Conservation (phyloP, 768 basidiomycete genomes). For the Suillus decipiens region DNA sequence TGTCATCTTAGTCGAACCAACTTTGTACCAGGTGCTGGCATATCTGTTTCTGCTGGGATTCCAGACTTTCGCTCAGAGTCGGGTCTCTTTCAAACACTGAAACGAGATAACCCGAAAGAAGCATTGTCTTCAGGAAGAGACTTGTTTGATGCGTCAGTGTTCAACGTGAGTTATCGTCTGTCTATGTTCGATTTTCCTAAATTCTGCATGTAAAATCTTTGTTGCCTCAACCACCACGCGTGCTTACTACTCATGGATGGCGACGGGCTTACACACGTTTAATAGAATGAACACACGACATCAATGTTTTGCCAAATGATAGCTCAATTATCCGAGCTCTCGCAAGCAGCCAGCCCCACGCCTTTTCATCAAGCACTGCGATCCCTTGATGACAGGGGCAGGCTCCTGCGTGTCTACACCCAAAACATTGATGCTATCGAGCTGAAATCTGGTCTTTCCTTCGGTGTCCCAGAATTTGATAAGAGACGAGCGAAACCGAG, state of each 20-base stretch:
- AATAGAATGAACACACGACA: constrained; percentile 72
- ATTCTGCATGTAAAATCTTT: neutral
- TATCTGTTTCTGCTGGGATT: constrained; percentile 85
- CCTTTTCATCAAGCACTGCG: constrained; percentile 79
- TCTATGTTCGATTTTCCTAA: constrained; percentile 7
- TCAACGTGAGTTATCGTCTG: constrained; percentile 58
- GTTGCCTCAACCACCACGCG: constrained; percentile 5
- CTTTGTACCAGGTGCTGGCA: constrained; percentile 69
- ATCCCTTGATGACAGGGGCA: constrained; percentile 70
- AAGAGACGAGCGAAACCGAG: constrained; percentile 56
- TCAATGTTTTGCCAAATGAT: constrained; percentile 89
- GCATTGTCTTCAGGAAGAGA: constrained; percentile 77
- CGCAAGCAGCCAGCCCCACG: constrained; percentile 73
- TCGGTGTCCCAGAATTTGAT: constrained; percentile 77
- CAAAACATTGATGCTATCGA: constrained; percentile 95
- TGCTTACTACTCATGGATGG: constrained; percentile 9
- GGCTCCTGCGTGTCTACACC: constrained; percentile 84
- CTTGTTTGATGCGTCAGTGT: constrained; percentile 88
- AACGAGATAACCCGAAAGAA: constrained; percentile 76
- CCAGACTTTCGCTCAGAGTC: constrained; percentile 86
- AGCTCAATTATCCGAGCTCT: constrained; percentile 73
- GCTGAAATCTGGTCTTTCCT: constrained; percentile 80
- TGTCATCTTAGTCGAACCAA: constrained; percentile 9
- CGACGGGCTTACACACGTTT: constrained; percentile 23
- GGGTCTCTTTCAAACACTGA: constrained; percentile 78